Evolutionary conservation across 352 stramenopile species (phyloP), one percentile per base, ranked within the genome.

Genomic region (Pseudoperonospora humuli): DNA sequence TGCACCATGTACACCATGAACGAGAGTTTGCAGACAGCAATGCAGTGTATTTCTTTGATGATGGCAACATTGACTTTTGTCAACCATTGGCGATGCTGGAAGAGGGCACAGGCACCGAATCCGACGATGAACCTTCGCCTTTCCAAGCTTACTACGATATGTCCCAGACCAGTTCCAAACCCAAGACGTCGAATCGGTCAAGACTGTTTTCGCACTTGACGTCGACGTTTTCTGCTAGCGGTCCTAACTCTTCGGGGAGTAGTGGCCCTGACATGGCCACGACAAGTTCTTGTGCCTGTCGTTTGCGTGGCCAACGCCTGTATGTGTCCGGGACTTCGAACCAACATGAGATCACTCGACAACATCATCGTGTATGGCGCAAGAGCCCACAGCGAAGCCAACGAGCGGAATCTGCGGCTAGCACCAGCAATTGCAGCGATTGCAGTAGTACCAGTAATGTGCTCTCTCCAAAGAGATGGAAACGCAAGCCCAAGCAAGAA

Each of bases 41-140:
- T 14, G 33, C 56, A 1, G 42, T 65, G 23, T 83, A 82, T 46
- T 78, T 66, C 15, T 82, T 85, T n/a, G 69, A 84, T 45, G 35
- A 68, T 37, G 34, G 45, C 18, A 75, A 59, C 39, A 70, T 73
- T 24, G 45, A 54, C 7, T 64, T 70, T 19, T 68, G 61, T 20
- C 67, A 79, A 17, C 61, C 61, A 0, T 26, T 75, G 10, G 61
- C 60, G 0, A 71, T 74, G 50, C 26, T 77, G 3, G 63, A 74
- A 52, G 60, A 61, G 20, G 10, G 39, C 25, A 37, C 40, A 15
- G 51, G 44, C 0, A 47, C 31, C 20, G 54, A 68, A 21, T 57
- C 51, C 2, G 47, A 72, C n/a, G 46, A 63, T 11, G 60, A 66
- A 9, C 14, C 23, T 21, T 51, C 26, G 18, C 3, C 10, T 7